phyloP scores from a whole-genome alignment of 2,329 filamentous ascomycete species.

The Celoporthe dispersa region DNA sequence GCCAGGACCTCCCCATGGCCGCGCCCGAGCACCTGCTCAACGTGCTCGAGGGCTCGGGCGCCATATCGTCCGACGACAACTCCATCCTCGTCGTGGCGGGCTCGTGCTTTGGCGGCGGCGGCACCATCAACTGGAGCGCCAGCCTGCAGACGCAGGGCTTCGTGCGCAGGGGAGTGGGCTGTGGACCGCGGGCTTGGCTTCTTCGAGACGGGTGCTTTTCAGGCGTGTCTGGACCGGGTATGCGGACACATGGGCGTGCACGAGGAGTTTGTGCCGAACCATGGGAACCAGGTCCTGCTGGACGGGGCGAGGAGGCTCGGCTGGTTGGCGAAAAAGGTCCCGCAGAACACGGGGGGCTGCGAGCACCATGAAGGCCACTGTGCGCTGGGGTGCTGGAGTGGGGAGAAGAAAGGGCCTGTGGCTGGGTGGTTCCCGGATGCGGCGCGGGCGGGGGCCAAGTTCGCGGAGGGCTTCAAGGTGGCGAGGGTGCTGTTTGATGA shows the following conservation, averaged over 20 bases:
- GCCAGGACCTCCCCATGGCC: slow-evolving; percentile 72
- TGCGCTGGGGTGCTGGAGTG: slow-evolving; percentile 61
- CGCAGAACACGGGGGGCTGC: slow-evolving; percentile 75
- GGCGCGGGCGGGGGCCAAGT: slow-evolving; percentile 71
- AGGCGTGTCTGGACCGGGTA: slow-evolving; percentile 74
- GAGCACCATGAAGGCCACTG: slow-evolving; percentile 73
- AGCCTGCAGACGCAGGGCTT: slow-evolving; percentile 67
- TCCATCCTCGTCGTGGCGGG: slow-evolving; percentile 68
- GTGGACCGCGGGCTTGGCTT: slow-evolving; percentile 65
- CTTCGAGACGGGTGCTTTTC: slow-evolving; percentile 73
- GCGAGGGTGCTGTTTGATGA: slow-evolving; percentile 71
- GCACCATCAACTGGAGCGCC: slow-evolving; percentile 81
- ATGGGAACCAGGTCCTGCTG: slow-evolving; percentile 67
- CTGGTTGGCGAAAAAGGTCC: slow-evolving; percentile 68
- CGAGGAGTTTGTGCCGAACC: slow-evolving; percentile 70
- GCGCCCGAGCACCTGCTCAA: slow-evolving; percentile 62
- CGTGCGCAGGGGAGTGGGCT: slow-evolving; percentile 80
- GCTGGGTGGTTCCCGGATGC: slow-evolving; percentile 78
- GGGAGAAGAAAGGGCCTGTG: slow-evolving; percentile 75
- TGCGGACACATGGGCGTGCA: slow-evolving; percentile 79
- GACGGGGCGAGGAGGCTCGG: slow-evolving; percentile 75
- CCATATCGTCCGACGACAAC: slow-evolving; percentile 57
- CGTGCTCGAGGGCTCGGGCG: slow-evolving; percentile 70
- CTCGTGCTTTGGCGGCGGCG: slow-evolving; percentile 78
- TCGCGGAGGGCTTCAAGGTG: slow-evolving; percentile 78